These are phyloP conservation scores for Nicotiana knightiana DNA, from an alignment of 257 asterid species.

Conservation along the genomic window DNA sequence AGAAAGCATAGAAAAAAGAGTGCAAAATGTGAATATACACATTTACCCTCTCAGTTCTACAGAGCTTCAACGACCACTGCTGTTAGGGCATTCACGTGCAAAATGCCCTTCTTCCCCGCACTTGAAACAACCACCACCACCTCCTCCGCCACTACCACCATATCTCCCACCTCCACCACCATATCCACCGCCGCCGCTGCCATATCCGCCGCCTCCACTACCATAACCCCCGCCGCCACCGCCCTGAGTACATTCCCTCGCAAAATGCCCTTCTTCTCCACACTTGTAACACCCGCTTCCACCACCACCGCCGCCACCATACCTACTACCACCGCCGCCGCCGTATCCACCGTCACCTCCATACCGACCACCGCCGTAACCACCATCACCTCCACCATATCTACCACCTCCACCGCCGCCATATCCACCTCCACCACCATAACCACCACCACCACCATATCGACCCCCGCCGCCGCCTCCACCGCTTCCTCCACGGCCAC, in stretches of 20 bases:
- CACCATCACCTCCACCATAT: neutral
- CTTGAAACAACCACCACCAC: conserved; percentile 29
- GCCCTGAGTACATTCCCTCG: neutral
- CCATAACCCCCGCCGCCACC: conserved; percentile 19
- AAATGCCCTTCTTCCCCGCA: conserved; percentile 37
- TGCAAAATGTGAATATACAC: neutral
- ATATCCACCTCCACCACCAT: neutral
- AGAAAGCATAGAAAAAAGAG: neutral
- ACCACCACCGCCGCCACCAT: conserved; percentile 1
- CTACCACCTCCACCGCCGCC: neutral
- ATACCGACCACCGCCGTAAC: neutral
- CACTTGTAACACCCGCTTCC: conserved; percentile 20
- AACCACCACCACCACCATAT: neutral
- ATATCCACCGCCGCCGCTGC: conserved; percentile 27
- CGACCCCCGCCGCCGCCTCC: neutral
- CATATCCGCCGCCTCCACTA: conserved; percentile 27
- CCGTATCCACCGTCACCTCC: conserved; percentile 10
- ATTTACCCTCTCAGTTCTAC: neutral
- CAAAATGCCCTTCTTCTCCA: conserved; percentile 18
- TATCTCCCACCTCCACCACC: conserved; percentile 21
- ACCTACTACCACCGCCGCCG: neutral
- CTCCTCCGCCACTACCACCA: conserved; percentile 23
- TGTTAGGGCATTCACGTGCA: conserved; percentile 36
- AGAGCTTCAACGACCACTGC: conserved; percentile 14
- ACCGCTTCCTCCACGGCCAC: conserved; percentile 28